Evolutionary conservation across 495 filamentous ascomycete species (phyloP).

Genomic region (Penicillium egyptiacum): DNA sequence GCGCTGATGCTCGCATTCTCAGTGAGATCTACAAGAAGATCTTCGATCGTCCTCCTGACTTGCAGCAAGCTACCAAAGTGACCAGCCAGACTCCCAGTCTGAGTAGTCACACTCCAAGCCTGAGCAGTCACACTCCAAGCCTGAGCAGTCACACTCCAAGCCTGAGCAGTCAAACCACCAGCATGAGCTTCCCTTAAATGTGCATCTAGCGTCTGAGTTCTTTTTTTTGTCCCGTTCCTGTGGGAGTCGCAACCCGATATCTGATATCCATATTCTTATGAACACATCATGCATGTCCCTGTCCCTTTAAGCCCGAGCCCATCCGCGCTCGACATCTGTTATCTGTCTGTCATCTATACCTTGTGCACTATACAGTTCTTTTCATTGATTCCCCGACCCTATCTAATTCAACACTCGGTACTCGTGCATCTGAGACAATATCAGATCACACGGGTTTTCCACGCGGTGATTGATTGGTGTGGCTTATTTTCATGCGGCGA

Average conservation of each 20-base stretch:
- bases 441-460: neutral
- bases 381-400: conserved; percentile 1
- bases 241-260: neutral
- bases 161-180: neutral
- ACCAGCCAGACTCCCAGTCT: conserved; percentile 4
- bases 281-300: conserved; percentile 9
- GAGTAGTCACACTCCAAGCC: conserved; percentile 13
- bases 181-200: conserved; percentile 12
- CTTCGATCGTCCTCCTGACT: conserved; percentile 33
- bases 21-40: conserved; percentile 57
- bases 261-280: conserved; percentile 1
- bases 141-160: conserved; percentile 15
- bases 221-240: neutral
- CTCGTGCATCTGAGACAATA: neutral
- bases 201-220: neutral
- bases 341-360: conserved; percentile 10
- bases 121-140: conserved; percentile 2
- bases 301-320: neutral
- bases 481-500: neutral
- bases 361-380: conserved; percentile 3
- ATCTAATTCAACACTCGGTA: neutral
- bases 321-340: neutral
- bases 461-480: neutral
- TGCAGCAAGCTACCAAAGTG: conserved; percentile 17
- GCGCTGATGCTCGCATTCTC: conserved; percentile 66